Evolutionary conservation across 1,284 basidiomycete genomes (phyloP).

Genomic region (Ustilago trichophora): DNA sequence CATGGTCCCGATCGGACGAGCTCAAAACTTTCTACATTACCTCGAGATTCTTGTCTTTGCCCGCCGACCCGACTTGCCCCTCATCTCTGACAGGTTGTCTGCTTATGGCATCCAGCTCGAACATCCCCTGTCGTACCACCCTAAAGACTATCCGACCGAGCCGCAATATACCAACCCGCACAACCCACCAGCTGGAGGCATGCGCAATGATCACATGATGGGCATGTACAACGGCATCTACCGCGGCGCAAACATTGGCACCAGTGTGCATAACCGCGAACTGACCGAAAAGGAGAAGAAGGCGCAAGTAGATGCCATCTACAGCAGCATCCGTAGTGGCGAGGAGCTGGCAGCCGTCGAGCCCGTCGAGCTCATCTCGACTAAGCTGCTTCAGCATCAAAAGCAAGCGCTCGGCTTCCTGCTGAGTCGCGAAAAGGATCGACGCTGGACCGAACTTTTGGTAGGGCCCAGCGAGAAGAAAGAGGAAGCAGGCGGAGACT

Average conservation of each 20-base stretch:
- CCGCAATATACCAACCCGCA: conserved; percentile 86
- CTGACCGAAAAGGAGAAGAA: conserved; percentile 81
- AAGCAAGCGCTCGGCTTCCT: conserved; percentile 97
- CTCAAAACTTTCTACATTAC: conserved; percentile 72
- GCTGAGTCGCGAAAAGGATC: conserved; percentile 79
- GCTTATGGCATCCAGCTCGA: conserved; percentile 78
- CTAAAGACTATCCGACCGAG: conserved; percentile 72
- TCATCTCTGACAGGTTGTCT: conserved; percentile 80
- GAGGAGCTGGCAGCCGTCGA: conserved; percentile 86
- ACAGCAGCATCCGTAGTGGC: conserved; percentile 84
- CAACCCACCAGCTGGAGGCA: conserved; percentile 40
- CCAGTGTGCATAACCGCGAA: conserved; percentile 45
- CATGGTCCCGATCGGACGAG: conserved; percentile 31
- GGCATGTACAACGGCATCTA: conserved; percentile 67
- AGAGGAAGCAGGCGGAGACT: background rate
- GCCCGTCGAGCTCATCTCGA: conserved; percentile 80
- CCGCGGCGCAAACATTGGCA: conserved; percentile 34
- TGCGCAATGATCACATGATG: conserved; percentile 23
- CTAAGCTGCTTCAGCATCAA: conserved; percentile 94
- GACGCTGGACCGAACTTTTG: conserved; percentile 45
- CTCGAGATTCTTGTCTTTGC: conserved; percentile 89
- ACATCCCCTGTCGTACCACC: conserved; percentile 75
- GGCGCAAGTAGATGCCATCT: conserved; percentile 91
- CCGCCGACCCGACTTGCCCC: conserved; percentile 84
- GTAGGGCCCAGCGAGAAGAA: conserved; percentile 11